Evolutionary conservation across 331 rosid species (phyloP).

Genomic region (Prunus yedoensis): DNA sequence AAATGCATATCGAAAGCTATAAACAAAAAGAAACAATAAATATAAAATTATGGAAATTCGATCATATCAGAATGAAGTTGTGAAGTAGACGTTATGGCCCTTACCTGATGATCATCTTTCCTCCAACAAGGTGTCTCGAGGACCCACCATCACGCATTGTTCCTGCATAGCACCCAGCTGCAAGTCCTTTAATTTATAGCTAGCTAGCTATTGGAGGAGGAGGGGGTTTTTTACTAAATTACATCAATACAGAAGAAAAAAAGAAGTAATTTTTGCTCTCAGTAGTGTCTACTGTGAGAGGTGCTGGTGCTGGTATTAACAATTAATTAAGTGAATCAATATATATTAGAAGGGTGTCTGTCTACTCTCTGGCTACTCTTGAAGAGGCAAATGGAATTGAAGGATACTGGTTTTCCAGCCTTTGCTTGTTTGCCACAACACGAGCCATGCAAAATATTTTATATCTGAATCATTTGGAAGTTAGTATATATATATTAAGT

Average conservation of each 20-base stretch:
- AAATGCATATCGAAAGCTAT: background rate
- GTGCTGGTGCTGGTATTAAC: too few species aligned
- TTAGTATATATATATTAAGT: slow-evolving; percentile 27
- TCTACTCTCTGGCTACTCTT: background rate
- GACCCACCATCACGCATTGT: background rate
- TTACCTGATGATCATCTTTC: slow-evolving; percentile 3
- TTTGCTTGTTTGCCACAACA: slow-evolving; percentile 21
- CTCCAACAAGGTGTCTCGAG: background rate
- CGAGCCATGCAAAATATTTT: slow-evolving; percentile 25
- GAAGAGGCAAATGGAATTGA: background rate
- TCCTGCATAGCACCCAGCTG: background rate
- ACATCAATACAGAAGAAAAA: background rate
- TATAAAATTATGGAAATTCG: background rate
- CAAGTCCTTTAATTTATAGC: background rate
- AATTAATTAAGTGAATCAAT: too few species aligned
- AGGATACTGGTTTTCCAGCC: slow-evolving; percentile 23
- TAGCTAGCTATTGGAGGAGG: background rate
- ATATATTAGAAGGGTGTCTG: background rate
- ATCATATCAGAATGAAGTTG: background rate
- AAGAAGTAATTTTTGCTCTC: background rate
- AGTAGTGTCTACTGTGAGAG: background rate
- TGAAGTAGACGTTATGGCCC: background rate
- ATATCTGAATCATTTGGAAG: slow-evolving; percentile 24
- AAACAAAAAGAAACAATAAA: background rate
- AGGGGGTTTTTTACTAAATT: background rate